A percentile compares a stretch with the other conserved stretches of the same genome.
These are phyloP conservation scores for Fusarium torulosum DNA, from an alignment of 2,329 filamentous ascomycete genomes.

Conservation along the genomic window DNA sequence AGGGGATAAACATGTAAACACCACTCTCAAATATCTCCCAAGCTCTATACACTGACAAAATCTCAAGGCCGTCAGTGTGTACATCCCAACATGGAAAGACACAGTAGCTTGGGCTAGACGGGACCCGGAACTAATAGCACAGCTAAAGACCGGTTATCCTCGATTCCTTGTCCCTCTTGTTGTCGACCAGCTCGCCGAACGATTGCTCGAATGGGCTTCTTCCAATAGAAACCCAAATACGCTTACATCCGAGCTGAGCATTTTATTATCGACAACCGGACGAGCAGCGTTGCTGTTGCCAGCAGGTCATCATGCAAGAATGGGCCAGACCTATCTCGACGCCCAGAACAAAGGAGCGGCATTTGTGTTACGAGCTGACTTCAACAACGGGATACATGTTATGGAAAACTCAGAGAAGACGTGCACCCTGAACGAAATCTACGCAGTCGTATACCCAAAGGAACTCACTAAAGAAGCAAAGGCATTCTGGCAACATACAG, in stretches of 20 bases:
- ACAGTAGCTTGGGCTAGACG: constrained; percentile 43
- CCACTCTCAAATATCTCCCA: not conserved
- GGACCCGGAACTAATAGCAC: constrained; percentile 37
- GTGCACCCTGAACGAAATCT: constrained; percentile 24
- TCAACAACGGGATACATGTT: constrained; percentile 1
- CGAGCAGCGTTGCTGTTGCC: constrained; percentile 31
- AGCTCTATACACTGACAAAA: not conserved
- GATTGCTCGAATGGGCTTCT: constrained; percentile 36
- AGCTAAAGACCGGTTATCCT: constrained; percentile 48
- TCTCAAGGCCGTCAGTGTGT: constrained; percentile 49
- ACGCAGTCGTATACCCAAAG: constrained; percentile 29
- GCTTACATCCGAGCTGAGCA: not conserved
- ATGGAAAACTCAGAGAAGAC: not conserved
- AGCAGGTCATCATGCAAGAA: constrained; percentile 22
- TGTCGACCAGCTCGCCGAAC: constrained; percentile 38
- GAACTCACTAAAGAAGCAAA: constrained; percentile 41
- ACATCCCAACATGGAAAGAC: constrained; percentile 49
- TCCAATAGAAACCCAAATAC: not conserved
- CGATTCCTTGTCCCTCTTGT: constrained; percentile 47
- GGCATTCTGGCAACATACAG: constrained; percentile 50
- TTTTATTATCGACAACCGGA: not conserved
- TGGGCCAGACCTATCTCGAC: constrained; percentile 40
- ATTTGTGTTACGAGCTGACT: constrained; percentile 16
- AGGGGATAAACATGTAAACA: constrained; percentile 46
- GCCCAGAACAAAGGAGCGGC: not conserved